These are phyloP conservation scores for Ailanthus altissimus DNA, from an alignment of 345 rosid species.

Conservation along the genomic window DNA sequence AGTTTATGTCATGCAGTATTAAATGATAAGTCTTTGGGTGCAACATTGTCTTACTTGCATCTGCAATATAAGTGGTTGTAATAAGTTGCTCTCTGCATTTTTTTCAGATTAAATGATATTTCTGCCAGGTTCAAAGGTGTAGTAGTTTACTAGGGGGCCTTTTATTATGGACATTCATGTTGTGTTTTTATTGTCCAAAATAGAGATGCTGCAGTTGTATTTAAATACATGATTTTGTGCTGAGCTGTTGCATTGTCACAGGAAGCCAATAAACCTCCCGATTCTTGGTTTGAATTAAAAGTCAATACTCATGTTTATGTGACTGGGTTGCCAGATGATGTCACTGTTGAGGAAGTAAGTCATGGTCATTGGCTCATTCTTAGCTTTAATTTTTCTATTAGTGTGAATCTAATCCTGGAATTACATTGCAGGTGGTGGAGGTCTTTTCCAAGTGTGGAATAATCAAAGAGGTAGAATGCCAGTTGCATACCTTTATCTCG, in stretches of 20 bases:
- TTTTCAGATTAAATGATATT: neutral
- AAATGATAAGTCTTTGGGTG: neutral
- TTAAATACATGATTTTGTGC: slow-evolving; percentile 3
- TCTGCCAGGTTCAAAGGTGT: neutral
- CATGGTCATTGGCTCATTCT: slow-evolving; percentile 19
- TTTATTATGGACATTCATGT: neutral
- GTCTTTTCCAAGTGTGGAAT: slow-evolving; percentile 96
- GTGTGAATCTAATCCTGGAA: slow-evolving; percentile 31
- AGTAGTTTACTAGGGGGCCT: neutral
- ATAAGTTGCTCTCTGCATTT: neutral
- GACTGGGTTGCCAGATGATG: slow-evolving; percentile 93
- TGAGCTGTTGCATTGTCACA: slow-evolving; percentile 23
- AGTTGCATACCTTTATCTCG: neutral
- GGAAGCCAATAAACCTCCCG: slow-evolving; percentile 96
- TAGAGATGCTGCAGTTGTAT: neutral
- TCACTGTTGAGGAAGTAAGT: slow-evolving; percentile 82
- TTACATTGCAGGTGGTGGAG: slow-evolving; percentile 67
- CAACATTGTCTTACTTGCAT: neutral
- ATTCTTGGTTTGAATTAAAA: slow-evolving; percentile 97
- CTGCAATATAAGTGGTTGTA: neutral
- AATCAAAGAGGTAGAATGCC: slow-evolving; percentile 77
- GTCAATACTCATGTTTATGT: slow-evolving; percentile 93
- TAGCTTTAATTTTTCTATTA: slow-evolving; percentile 8
- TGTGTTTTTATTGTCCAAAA: neutral
- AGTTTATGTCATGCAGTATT: neutral